Evolutionary conservation across 768 basidiomycete genomes (phyloP), one percentile per base, ranked within the genome.

Genomic region (Tulasnella sp.): DNA sequence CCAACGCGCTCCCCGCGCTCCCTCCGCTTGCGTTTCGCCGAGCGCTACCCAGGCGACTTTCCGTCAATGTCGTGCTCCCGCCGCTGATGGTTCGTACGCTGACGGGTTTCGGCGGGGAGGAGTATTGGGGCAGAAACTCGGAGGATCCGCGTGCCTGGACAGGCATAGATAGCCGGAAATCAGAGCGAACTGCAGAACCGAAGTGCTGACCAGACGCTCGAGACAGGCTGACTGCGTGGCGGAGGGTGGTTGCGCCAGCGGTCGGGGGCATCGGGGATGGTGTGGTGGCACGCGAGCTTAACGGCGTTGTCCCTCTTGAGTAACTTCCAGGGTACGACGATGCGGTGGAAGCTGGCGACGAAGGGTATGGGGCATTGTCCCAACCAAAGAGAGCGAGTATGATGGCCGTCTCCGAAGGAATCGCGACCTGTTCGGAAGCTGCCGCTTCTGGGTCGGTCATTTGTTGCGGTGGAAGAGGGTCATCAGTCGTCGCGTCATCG

Each of bases 371-470:
- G 86, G 85, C 75, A 86, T 40, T 84, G 18, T 85, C 83, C 90
- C 90, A 90, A 3, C 90, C 90, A 79, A 91, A 90, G 41, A 90
- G 84, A 12, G 90, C 85, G 0, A 86, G 85, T 40, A 89, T 81
- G 9, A 88, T 83, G 12, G 89, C 87, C 20, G 84, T 83, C 24
- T 88, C 86, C 2, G 88, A 88, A 18, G 76, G 76, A 48, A 34
- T 31, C 18, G 44, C 24, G 7, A 54, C 14, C 48, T 42, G 48
- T 1, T 34, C 76, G 28, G 37, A 40, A 34, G 28, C 22, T 31
- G 8, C 48, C 44, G 48, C 8, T 31, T 77, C 54, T 28, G 50
- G 28, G 5, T 44, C 75, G 41, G 34, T 16, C 22, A 54, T 76
- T 76, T 50, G 37, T 41, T 31, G 72, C 72, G 72, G 72, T 73